phyloP scores from a whole-genome alignment of 2,329 filamentous ascomycete species.

The Helotiales sp. region DNA sequence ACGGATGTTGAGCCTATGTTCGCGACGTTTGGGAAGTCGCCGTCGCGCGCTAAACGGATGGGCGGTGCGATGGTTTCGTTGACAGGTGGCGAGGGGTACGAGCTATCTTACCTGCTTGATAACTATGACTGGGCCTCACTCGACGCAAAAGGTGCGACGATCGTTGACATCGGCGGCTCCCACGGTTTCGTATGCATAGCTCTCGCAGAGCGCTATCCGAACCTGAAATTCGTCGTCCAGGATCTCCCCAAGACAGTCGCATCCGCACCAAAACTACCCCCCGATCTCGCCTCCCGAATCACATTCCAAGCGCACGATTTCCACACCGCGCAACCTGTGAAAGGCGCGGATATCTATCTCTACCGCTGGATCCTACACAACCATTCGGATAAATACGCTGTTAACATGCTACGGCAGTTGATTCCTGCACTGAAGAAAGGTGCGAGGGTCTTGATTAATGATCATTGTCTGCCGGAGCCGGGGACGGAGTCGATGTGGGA shows the following conservation, averaged over 20 bases:
- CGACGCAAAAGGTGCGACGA: slow-evolving; percentile 50
- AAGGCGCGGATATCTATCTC: slow-evolving; percentile 61
- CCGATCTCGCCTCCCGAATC: slow-evolving; percentile 48
- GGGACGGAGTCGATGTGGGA: slow-evolving; percentile 51
- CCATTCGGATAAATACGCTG: slow-evolving; percentile 59
- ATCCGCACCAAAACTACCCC: slow-evolving; percentile 52
- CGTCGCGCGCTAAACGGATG: slow-evolving; percentile 55
- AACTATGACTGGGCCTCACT: slow-evolving; percentile 59
- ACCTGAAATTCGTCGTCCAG: slow-evolving; percentile 61
- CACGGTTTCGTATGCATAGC: slow-evolving; percentile 62
- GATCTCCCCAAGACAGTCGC: slow-evolving; percentile 55
- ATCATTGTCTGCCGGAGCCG: slow-evolving; percentile 51
- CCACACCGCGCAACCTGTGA: slow-evolving; percentile 59
- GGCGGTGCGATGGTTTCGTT: slow-evolving; percentile 60
- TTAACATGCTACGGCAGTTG: slow-evolving; percentile 55
- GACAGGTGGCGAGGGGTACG: slow-evolving; percentile 61
- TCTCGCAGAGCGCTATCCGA: slow-evolving; percentile 55
- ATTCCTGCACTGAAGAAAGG: slow-evolving; percentile 61
- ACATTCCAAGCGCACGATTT: slow-evolving; percentile 57
- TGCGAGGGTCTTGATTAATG: slow-evolving; percentile 50
- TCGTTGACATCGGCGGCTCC: slow-evolving; percentile 65
- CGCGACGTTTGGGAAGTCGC: slow-evolving; percentile 55
- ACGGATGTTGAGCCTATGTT: slow-evolving; percentile 59
- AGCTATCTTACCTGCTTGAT: slow-evolving; percentile 56
- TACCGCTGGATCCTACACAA: slow-evolving; percentile 67